Conservation (phyloP, 2,329 filamentous ascomycete genomes). For the Penicillium verrucosum region DNA sequence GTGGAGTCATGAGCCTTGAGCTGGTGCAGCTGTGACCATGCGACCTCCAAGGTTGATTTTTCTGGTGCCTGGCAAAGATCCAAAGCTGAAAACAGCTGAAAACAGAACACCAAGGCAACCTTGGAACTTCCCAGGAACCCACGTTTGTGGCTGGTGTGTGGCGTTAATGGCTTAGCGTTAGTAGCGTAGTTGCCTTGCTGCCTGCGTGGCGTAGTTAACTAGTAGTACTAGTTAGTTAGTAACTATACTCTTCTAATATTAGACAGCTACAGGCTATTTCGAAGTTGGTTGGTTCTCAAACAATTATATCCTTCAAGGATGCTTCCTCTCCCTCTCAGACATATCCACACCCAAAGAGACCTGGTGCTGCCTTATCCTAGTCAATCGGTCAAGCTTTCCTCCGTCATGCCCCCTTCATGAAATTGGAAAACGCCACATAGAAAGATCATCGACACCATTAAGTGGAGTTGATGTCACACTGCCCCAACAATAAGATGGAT, state of each 20-base stretch:
- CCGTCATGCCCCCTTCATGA: background rate
- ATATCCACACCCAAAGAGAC: background rate
- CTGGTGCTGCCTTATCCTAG: background rate
- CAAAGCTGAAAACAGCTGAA: background rate
- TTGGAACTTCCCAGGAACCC: background rate
- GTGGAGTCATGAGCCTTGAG: constrained; percentile 20
- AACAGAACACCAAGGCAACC: background rate
- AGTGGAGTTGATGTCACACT: background rate
- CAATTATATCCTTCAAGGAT: background rate
- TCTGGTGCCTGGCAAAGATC: background rate
- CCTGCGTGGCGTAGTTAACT: too few relatives aligned
- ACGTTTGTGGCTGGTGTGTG: background rate
- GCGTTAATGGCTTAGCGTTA: background rate
- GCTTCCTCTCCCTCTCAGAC: background rate
- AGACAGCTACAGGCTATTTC: background rate
- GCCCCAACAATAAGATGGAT: background rate
- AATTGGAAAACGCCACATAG: background rate
- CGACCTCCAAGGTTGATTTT: background rate
- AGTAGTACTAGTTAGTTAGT: too few relatives aligned
- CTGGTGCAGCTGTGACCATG: constrained; percentile 9
- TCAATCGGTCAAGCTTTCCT: background rate
- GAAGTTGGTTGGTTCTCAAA: background rate
- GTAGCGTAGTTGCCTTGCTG: background rate
- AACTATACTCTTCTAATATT: too few relatives aligned
- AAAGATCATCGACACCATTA: background rate